These are phyloP conservation scores for Pseudozyma tsukubaensis DNA, from an alignment of 1,284 basidiomycete genomes.

Conservation along the genomic window DNA sequence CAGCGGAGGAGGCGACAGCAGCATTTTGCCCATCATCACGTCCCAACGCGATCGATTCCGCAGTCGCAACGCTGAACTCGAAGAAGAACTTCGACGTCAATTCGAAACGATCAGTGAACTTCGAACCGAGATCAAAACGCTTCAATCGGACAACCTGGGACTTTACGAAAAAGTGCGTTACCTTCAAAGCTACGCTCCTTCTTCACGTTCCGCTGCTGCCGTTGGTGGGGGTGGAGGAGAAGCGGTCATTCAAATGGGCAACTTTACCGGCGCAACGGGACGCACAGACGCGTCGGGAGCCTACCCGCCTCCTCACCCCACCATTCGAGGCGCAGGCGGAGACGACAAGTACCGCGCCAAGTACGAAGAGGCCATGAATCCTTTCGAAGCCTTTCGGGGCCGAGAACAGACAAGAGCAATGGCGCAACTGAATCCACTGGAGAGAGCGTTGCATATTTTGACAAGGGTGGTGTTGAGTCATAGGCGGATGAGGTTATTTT, in stretches of 20 bases:
- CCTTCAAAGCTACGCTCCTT: constrained; percentile 51
- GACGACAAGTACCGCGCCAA: constrained; percentile 83
- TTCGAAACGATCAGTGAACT: constrained; percentile 88
- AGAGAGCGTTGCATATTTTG: constrained; percentile 85
- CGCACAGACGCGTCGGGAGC: constrained; percentile 30
- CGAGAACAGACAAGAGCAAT: constrained; percentile 91
- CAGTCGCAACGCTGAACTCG: constrained; percentile 92
- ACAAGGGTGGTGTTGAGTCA: constrained; percentile 88
- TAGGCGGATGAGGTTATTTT: constrained; percentile 76
- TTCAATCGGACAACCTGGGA: constrained; percentile 62
- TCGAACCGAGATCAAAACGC: constrained; percentile 57
- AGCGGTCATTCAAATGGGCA: constrained; percentile 29
- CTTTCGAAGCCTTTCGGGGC: constrained; percentile 95
- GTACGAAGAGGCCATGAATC: constrained; percentile 96
- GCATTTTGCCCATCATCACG: constrained; percentile 79
- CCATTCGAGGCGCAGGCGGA: constrained; percentile 67
- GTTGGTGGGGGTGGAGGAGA: constrained; percentile 44
- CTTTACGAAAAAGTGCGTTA: constrained; percentile 67
- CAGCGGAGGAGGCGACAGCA: constrained; percentile 17
- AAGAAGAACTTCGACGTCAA: constrained; percentile 94
- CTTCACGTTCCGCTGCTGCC: constrained; percentile 50
- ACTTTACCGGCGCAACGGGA: not conserved
- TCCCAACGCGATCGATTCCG: constrained; percentile 95
- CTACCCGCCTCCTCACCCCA: constrained; percentile 18
- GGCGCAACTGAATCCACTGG: constrained; percentile 88